Base-by-base conservation (phyloP, 257 asterid species). In the Forsythia suspensa region DNA sequence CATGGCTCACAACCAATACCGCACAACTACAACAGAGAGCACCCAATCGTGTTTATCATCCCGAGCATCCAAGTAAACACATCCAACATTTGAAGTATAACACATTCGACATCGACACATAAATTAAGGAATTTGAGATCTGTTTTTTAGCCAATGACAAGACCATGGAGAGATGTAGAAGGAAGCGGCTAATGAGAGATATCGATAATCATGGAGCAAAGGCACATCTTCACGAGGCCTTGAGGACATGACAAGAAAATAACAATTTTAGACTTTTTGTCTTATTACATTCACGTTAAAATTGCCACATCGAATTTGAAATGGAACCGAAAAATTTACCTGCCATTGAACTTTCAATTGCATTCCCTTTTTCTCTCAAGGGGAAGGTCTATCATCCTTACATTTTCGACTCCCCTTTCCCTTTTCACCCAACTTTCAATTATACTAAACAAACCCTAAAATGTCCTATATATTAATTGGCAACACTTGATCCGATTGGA, bases 1-100 rank as follows among this genome's bases (percentile, higher is more conserved):
- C 99, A 77, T 95, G 99, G 86, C 97, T 88, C 71, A 95, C 98
- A 13, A 95, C 80, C 89, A 95, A 83, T 78, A 95, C 88, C 0
- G 87, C 80, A 78, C 99, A 91, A 63, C 99, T 95, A 80, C 86
- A 82, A 67, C 73, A 71, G 48, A 72, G 18, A 72, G 61, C 3
- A 10, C 8, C 40, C 37, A 37, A 37, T 73, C 81, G 29, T 63
- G 81, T 72, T 57, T 73, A 46, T 57, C 69, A 39, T 63, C 36
- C 42, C 40, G 24, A 36, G 43, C 68, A 55, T 6, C 20, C 13
- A 40, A 77, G 2, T 24, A 0, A 29, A 1, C 34, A 29, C 34
- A 29, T 29, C 34, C 34, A 29, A 29, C 34, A 29, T 29, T 29
- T 29, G 34, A 29, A 29, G 34, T 29, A 29, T 29, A 75, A 8